These are phyloP conservation scores for Euphrasia confusa DNA, from an alignment of 257 asterid genomes.

Conservation along the genomic window DNA sequence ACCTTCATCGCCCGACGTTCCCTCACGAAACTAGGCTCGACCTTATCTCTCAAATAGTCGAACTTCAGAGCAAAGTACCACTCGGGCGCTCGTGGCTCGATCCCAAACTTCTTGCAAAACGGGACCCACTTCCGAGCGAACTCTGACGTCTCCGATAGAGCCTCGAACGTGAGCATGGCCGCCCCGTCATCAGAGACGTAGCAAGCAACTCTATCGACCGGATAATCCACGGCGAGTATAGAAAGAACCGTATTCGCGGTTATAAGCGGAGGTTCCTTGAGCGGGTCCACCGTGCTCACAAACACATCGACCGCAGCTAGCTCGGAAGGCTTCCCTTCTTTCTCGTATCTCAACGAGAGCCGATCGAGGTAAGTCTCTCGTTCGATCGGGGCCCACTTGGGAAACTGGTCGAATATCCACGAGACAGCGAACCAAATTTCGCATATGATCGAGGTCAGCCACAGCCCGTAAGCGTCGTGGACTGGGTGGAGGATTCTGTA, in stretches of 20 bases:
- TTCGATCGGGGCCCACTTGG: constrained; percentile 68
- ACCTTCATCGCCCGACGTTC: constrained; percentile 97
- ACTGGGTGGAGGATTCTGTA: constrained; percentile 78
- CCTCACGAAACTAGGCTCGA: constrained; percentile 70
- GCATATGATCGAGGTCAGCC: constrained; percentile 78
- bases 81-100: constrained; percentile 94
- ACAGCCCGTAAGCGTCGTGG: constrained; percentile 61
- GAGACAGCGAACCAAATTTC: constrained; percentile 92
- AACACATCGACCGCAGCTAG: constrained; percentile 51
- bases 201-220: constrained; percentile 77
- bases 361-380: constrained; percentile 83
- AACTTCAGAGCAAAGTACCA: constrained; percentile 80
- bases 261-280: constrained; percentile 88
- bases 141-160: constrained; percentile 84
- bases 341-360: constrained; percentile 68
- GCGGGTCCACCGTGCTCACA: constrained; percentile 87
- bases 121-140: constrained; percentile 93
- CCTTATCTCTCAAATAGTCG: constrained; percentile 76
- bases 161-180: constrained; percentile 90
- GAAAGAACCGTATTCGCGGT: constrained; percentile 92
- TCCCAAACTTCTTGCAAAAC: constrained; percentile 68
- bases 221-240: constrained; percentile 85
- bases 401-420: constrained; percentile 85
- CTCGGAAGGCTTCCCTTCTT: constrained; percentile 61
- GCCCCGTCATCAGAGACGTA: constrained; percentile 95